These are phyloP conservation scores for Tricholoma bakamatsutake DNA, from an alignment of 768 basidiomycete genomes.

Conservation along the genomic window DNA sequence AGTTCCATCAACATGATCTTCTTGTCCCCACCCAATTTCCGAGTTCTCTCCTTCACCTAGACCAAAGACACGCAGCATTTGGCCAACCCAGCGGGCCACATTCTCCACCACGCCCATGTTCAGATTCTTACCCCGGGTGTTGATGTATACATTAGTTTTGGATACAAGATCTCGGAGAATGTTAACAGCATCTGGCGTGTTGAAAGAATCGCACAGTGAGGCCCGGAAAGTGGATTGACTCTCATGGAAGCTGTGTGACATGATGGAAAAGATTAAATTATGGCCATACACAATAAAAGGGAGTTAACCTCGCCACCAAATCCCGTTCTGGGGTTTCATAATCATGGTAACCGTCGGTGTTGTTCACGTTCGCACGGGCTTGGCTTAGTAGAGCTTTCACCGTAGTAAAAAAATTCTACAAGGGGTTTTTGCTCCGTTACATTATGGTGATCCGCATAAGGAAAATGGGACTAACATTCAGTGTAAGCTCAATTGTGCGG, in stretches of 20 bases:
- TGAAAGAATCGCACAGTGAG: conserved; percentile 95
- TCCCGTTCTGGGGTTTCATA: conserved; percentile 65
- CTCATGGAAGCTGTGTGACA: conserved; percentile 52
- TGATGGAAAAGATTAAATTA: conserved; percentile 5
- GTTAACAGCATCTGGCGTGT: conserved; percentile 81
- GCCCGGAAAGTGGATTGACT: conserved; percentile 75
- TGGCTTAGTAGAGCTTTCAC: conserved; percentile 76
- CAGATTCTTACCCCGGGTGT: conserved; percentile 47
- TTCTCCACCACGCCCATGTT: conserved; percentile 62
- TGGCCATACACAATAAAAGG: not conserved
- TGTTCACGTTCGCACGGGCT: conserved; percentile 37
- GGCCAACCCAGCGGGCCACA: conserved; percentile 61
- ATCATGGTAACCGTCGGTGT: conserved; percentile 57
- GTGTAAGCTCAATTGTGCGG: conserved; percentile 69
- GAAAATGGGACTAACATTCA: conserved; percentile 60
- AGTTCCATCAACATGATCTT: conserved; percentile 35
- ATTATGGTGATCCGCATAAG: conserved; percentile 7
- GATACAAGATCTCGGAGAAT: conserved; percentile 78
- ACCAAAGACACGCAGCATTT: conserved; percentile 76
- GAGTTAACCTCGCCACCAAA: conserved; percentile 52
- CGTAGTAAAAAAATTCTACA: conserved; percentile 89
- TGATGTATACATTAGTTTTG: conserved; percentile 85
- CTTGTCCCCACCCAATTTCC: conserved; percentile 86
- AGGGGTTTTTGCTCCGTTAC: conserved; percentile 5
- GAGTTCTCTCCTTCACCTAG: conserved; percentile 62